Percentiles rank a stretch among this genome's conserved stretches.
Evolutionary conservation across 176 grass and related monocot genomes (phyloP).

Genomic region (Carex kokanica): DNA sequence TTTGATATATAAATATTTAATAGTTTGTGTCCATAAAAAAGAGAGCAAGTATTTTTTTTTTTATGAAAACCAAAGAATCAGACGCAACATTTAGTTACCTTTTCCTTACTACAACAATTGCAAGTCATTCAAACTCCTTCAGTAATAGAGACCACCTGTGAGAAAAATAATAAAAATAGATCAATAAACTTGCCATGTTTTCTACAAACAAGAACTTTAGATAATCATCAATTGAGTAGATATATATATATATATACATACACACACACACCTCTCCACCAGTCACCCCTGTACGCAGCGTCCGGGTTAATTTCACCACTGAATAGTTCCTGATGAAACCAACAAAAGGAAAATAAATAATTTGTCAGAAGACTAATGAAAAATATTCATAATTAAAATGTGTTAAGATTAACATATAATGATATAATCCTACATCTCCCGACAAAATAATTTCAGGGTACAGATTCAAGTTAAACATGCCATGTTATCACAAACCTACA

Average conservation of each 20-base stretch:
- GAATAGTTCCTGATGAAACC: not conserved
- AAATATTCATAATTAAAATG: too few relatives aligned
- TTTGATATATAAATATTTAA: not conserved
- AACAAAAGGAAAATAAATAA: not conserved
- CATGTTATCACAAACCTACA: not conserved
- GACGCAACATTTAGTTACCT: not conserved
- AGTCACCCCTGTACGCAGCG: slow-evolving; percentile 21
- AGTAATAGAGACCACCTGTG: slow-evolving; percentile 25
- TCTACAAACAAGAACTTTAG: not conserved
- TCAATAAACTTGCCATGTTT: not conserved
- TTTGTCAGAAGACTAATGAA: not conserved
- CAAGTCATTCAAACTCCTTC: slow-evolving; percentile 6
- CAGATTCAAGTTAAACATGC: not conserved
- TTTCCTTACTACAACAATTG: slow-evolving; percentile 17
- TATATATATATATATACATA: not conserved
- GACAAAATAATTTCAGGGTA: not conserved
- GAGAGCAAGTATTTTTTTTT: not conserved
- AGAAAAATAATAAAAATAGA: not conserved
- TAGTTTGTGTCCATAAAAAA: not conserved
- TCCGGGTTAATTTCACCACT: slow-evolving; percentile 2
- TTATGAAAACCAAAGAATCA: not conserved
- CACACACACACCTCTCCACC: slow-evolving; percentile 21
- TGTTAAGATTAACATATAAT: too few relatives aligned
- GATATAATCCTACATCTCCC: too few relatives aligned
- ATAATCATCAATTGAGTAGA: not conserved